A percentile compares a stretch with the other conserved stretches of the same genome.
phyloP scores from a whole-genome alignment of 257 asterid genomes.

The Plectranthus barbatus region DNA sequence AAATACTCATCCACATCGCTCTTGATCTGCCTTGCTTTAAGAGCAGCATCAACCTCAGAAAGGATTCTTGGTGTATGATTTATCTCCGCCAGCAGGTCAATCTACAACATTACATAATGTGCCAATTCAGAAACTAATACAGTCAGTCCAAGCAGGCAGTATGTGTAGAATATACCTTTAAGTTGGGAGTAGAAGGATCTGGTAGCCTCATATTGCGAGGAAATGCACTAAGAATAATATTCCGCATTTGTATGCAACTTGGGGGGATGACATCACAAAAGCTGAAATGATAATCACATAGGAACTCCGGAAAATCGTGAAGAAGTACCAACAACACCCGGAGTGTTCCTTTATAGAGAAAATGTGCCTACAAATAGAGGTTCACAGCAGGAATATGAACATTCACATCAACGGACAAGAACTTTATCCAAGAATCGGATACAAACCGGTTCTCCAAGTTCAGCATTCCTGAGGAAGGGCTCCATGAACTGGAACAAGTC shows the following conservation, averaged over 20 bases:
- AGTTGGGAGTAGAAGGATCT: constrained; percentile 93
- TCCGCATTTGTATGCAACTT: constrained; percentile 95
- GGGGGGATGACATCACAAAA: constrained; percentile 99
- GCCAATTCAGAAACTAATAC: background rate
- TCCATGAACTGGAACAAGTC: constrained; percentile 95
- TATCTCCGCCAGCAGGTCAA: constrained; percentile 88
- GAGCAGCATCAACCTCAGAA: constrained; percentile 92
- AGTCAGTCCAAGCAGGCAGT: background rate
- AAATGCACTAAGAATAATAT: constrained; percentile 90
- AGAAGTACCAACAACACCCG: constrained; percentile 93
- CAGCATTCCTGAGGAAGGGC: constrained; percentile 92
- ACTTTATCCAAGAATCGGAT: background rate
- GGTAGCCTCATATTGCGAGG: constrained; percentile 99
- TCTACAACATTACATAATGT: constrained; percentile 28
- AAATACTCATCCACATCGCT: constrained; percentile 81
- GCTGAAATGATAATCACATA: constrained; percentile 97
- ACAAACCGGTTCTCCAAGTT: constrained; percentile 82
- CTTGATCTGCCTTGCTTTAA: constrained; percentile 76
- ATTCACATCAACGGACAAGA: background rate
- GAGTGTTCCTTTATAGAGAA: constrained; percentile 87
- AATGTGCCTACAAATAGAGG: constrained; percentile 46
- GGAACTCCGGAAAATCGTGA: constrained; percentile 97
- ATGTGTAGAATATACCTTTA: constrained; percentile 54
- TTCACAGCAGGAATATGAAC: background rate
- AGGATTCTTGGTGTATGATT: constrained; percentile 80